Evolutionary conservation across 1,284 basidiomycete species (phyloP).

Genomic region (Cryptococcus wingfieldii): DNA sequence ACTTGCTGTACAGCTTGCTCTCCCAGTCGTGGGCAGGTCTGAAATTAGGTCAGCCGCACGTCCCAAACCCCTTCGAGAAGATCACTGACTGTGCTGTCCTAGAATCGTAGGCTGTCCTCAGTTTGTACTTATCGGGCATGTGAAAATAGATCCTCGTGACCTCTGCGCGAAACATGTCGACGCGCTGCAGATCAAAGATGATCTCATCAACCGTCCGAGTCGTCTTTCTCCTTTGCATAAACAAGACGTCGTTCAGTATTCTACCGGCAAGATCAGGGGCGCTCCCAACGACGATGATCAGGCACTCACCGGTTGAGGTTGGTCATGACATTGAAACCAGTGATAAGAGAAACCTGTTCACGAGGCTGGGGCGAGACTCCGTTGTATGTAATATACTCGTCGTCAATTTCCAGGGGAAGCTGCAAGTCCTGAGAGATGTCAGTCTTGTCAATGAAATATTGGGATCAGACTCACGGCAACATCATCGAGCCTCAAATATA

Average conservation of each 20-base stretch:
- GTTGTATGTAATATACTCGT: constrained; percentile 41
- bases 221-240: constrained; percentile 33
- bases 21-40: constrained; percentile 40
- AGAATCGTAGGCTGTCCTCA: constrained; percentile 29
- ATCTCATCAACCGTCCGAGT: constrained; percentile 31
- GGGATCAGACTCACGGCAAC: constrained; percentile 9
- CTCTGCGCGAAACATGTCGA: constrained; percentile 31
- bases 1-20: constrained; percentile 26
- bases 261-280: constrained; percentile 9
- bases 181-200: constrained; percentile 34
- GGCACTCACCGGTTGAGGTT: constrained; percentile 29
- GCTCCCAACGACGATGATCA: too few species aligned
- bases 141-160: constrained; percentile 22
- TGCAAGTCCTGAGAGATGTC: constrained; percentile 9
- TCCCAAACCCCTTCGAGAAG: not conserved
- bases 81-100: constrained; percentile 22
- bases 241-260: constrained; percentile 38
- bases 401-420: constrained; percentile 44
- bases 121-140: constrained; percentile 23
- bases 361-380: constrained; percentile 39
- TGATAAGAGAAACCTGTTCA: constrained; percentile 35
- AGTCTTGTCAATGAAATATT: not conserved
- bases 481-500: constrained; percentile 35
- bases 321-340: constrained; percentile 43
- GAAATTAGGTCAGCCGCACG: not conserved